These are phyloP conservation scores for Chenopodium berlandieri DNA, from an alignment of 148 eudicot species.

Conservation along the genomic window DNA sequence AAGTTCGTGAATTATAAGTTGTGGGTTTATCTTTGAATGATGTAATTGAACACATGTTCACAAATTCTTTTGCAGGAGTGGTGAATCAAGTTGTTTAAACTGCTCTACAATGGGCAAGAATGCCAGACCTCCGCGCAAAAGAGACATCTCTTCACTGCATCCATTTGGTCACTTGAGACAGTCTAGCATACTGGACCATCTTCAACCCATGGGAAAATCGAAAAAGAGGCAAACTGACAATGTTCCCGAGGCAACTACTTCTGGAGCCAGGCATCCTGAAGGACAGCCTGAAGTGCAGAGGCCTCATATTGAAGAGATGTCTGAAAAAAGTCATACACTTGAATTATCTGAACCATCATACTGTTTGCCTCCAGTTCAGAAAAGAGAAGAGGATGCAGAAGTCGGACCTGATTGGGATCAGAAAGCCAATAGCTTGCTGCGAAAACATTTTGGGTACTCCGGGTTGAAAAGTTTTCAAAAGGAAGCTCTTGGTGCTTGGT, in stretches of 20 bases:
- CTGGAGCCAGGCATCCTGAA: conserved; percentile 21
- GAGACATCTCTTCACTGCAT: conserved; percentile 27
- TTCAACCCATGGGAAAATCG: conserved; percentile 34
- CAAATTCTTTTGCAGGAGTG: conserved; percentile 28
- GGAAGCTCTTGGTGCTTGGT: conserved; percentile 80
- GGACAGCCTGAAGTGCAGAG: conserved; percentile 23
- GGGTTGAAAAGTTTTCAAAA: conserved; percentile 74
- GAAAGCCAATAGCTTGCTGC: conserved; percentile 49
- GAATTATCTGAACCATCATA: conserved; percentile 21
- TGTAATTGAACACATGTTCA: conserved; percentile 51
- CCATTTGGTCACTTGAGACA: conserved; percentile 50
- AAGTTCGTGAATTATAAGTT: conserved; percentile 32
- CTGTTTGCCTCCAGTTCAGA: conserved; percentile 6
- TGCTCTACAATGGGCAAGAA: background rate
- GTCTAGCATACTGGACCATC: conserved; percentile 50
- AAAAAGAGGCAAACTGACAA: conserved; percentile 37
- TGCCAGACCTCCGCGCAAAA: conserved; percentile 35
- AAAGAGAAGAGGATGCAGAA: conserved; percentile 34
- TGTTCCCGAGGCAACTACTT: conserved; percentile 19
- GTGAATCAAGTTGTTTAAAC: conserved; percentile 32
- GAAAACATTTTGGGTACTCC: conserved; percentile 68
- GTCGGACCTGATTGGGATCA: conserved; percentile 56
- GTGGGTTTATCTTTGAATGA: conserved; percentile 47
- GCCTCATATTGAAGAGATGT: conserved; percentile 12
- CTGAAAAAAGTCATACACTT: conserved; percentile 5